Percentiles rank a stretch among this genome's conserved stretches.
These are phyloP conservation scores for Euphorbia corollata DNA, from an alignment of 441 rosid species.

Conservation along the genomic window DNA sequence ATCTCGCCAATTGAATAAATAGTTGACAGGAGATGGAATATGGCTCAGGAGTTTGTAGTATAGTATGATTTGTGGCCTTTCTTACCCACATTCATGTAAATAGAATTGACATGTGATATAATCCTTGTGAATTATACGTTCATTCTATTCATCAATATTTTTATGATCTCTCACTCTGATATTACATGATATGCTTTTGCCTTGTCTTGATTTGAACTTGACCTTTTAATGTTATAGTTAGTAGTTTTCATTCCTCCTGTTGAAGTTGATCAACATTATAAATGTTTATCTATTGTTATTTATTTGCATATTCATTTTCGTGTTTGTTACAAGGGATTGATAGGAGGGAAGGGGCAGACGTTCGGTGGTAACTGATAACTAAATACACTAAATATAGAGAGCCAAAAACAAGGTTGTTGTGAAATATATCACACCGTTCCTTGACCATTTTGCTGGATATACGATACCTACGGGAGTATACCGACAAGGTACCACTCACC, in stretches of 20 bases:
- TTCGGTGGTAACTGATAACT: no score
- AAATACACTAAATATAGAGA: no score
- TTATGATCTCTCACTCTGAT: conserved; percentile 8
- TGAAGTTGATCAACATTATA: background rate
- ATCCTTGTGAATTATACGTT: conserved; percentile 28
- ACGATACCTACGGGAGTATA: no score
- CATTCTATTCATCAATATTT: conserved; percentile 39
- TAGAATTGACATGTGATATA: conserved; percentile 30
- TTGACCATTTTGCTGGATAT: no score
- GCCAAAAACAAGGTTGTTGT: no score
- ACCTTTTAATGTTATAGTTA: background rate
- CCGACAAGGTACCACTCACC: no score
- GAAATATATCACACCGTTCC: no score
- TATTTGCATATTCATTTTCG: background rate
- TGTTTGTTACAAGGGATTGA: background rate
- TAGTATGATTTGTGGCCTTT: conserved; percentile 28
- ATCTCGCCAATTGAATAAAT: conserved; percentile 28
- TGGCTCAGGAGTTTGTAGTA: conserved; percentile 30
- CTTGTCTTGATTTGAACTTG: background rate
- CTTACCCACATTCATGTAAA: conserved; percentile 30
- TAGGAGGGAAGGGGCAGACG: no score
- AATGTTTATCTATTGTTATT: background rate
- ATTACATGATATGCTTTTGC: background rate
- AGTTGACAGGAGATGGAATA: conserved; percentile 19
- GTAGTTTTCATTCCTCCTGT: background rate